A percentile compares a stretch with the other conserved stretches of the same genome.
Evolutionary conservation across 345 rosid genomes (phyloP).

Genomic region (Bruguiera sexangula): DNA sequence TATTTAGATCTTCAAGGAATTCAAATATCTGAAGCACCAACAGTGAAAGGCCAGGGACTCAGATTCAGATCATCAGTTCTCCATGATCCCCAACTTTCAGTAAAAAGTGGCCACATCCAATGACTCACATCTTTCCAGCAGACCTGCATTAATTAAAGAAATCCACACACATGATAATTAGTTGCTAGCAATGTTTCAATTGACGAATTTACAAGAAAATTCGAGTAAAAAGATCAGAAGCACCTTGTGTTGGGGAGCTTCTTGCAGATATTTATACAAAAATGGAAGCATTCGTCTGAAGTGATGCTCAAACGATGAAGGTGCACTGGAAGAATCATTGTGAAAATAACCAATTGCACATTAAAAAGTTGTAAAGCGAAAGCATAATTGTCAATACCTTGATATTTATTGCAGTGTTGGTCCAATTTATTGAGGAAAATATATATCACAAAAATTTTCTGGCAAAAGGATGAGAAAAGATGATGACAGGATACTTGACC

Average conservation of each 20-base stretch:
- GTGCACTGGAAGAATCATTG: slow-evolving; percentile 48
- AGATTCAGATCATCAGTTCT: slow-evolving; percentile 66
- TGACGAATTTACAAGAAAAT: slow-evolving; percentile 1
- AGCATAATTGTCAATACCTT: neutral
- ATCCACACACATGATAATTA: no score
- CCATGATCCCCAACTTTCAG: slow-evolving; percentile 81
- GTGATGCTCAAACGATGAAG: slow-evolving; percentile 63
- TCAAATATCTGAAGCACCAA: slow-evolving; percentile 30
- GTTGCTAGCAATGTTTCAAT: no score
- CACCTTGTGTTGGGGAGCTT: slow-evolving; percentile 71
- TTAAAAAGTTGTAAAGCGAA: neutral
- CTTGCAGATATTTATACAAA: slow-evolving; percentile 60
- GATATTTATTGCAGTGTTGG: no score
- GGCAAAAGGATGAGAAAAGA: neutral
- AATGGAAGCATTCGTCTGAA: slow-evolving; percentile 59
- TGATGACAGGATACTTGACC: neutral
- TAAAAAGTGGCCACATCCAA: slow-evolving; percentile 97
- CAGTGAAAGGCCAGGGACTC: slow-evolving; percentile 75
- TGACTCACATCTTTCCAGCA: slow-evolving; percentile 85
- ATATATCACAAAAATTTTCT: neutral
- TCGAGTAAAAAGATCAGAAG: slow-evolving; percentile 1
- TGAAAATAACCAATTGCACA: neutral
- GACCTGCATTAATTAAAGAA: slow-evolving; percentile 32
- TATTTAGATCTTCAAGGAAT: slow-evolving; percentile 5
- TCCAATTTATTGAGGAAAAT: neutral